Base-by-base conservation (phyloP, 106 monocot species). In the Dioscorea alata region DNA sequence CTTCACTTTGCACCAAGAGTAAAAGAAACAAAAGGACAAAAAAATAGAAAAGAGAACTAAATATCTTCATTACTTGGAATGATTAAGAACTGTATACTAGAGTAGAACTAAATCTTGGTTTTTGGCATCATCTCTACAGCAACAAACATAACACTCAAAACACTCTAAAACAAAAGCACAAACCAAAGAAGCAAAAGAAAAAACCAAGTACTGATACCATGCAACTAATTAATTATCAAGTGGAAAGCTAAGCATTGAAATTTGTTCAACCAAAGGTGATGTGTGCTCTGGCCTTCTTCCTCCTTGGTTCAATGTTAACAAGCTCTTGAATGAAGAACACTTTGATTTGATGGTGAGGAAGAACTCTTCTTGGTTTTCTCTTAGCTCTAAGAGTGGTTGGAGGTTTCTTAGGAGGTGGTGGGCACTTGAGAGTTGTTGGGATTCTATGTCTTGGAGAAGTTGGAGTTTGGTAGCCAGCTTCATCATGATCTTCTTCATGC, bases 391-490 rank as follows among this genome's bases (percentile, higher is more conserved):
- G 13, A 23, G 18, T 23, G 18, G 12, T 2, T 10, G 42, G 42
- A 0, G 42, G 18, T 54, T 62, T 76, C 52, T 61, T 69, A 28
- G 76, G 76, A 6, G 76, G 69, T 24, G 69, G 68, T 54, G 76
- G 76, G 69, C 63, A 69, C 22, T 63, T 21, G 16, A 33, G 23
- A 15, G 56, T 50, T 23, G 35, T 13, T 35, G 33, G 69, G 63
- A 76, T 76, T 48, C 61, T 49, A 21, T 42, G 42, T 16, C 76
- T 50, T 49, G 76, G 76, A 12, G 76, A 76, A 23, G 76, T 69
- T 8, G 76, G 76, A 33, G 76, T 76, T 6, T 69, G 69, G 33
- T 76, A 76, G 21, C 76, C 76, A 49, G 63, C 69, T 4, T 70
- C 76, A 61, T 33, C 61, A 52, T 53, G 34, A 3, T 57, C 20